Percentiles rank a stretch among this genome's conserved stretches.
phyloP scores from a whole-genome alignment of 345 rosid species.

The Cardamine occulta region DNA sequence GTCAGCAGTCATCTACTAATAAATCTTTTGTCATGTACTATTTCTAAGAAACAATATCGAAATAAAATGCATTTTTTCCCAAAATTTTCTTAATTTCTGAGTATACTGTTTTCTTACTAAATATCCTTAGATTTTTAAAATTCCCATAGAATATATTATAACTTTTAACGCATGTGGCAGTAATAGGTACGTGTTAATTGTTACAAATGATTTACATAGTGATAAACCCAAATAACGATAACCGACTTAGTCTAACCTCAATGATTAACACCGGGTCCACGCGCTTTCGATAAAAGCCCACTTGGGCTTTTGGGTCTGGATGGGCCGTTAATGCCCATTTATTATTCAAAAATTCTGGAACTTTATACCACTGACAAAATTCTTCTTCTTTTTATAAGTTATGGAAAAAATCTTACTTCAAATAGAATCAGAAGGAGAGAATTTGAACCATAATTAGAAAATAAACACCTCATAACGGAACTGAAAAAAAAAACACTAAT shows the following conservation, averaged over 20 bases:
- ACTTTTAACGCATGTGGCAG: neutral
- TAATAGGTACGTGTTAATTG: neutral
- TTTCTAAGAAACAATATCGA: neutral
- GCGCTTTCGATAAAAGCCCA: neutral
- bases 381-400: neutral
- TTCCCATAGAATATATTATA: neutral
- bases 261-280: neutral
- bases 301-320: neutral
- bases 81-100: neutral
- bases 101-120: neutral
- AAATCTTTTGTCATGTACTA: conserved; percentile 2
- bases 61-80: neutral
- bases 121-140: neutral
- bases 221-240: neutral
- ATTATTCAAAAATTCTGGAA: neutral
- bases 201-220: neutral
- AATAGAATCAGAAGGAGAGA: neutral
- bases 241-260: neutral
- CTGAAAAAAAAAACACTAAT: neutral
- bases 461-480: no score
- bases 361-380: neutral
- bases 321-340: neutral
- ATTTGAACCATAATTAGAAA: neutral
- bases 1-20: neutral
- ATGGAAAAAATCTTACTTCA: neutral